Evolutionary conservation across 2,329 filamentous ascomycete species (phyloP), one percentile per base, ranked within the genome.

Genomic region (Didymella lethalis): DNA sequence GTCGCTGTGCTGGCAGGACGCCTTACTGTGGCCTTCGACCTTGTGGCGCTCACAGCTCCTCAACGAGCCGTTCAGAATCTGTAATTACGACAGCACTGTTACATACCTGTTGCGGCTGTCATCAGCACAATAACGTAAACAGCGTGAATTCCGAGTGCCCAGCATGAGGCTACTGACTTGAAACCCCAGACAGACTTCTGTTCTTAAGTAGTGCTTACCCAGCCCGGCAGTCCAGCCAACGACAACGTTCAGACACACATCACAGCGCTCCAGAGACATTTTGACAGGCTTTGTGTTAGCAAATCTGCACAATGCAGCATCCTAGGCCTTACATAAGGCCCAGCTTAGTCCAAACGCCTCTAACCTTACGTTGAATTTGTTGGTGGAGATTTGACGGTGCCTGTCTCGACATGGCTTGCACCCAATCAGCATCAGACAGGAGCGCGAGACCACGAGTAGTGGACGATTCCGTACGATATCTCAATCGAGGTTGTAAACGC

Each of bases 151-250:
- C 14, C 34, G 44, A 47, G n/a, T 40, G 25, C 31, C 32, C 26
- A 10, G 25, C 41, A 50, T 46, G 32, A 45, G 41, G 54, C 54
- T 56, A 47, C 54, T 56, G 46, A 56, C 41, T 36, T 25, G 46
- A 16, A 14, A 11, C 25, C n/a, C 47, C 40, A 56, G 25, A 50
- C n/a, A 25, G 23, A 47, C 34, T 29, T 46, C 31, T 31, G 47
- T 46, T 20, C 25, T 47, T 32, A 56, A 20, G 40, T 56, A 56
- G 54, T 56, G 54, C 54, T 56, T 50, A 56, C 14, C 8, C 8
- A 50, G 47, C 54, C 41, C 38, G 36, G 32, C 36, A 14, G 18
- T 26, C 23, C 36, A 40, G 18, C 36, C 36, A 40, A 23, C 36
- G 18, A 12, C 18, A 40, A 10, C 7, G 4, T 40, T 3, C 4